Evolutionary conservation across 768 basidiomycete species (phyloP), one percentile per base, ranked within the genome.

Genomic region (Amyloporia xantha): DNA sequence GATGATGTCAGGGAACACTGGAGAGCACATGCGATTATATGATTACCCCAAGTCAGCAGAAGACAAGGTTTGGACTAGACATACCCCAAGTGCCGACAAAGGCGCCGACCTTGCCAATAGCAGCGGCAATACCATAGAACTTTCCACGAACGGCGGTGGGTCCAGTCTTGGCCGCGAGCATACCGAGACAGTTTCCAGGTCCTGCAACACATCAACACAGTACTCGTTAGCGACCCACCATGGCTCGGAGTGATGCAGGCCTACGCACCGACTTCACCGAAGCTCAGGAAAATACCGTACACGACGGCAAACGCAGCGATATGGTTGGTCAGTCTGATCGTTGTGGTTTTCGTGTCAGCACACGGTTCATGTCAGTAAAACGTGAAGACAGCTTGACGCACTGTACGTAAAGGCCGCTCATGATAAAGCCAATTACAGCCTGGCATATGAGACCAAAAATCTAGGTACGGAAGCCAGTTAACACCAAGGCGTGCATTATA

Each of bases 221-320:
- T 10, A 19, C 23, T 27, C 30, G 20, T 12, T 24, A 33, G 30
- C 30, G 30, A 33, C 9, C 30, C 30, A n/a, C n/a, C n/a, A n/a
- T n/a, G n/a, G n/a, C n/a, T n/a, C n/a, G n/a, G n/a, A n/a, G n/a
- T n/a, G n/a, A n/a, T n/a, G n/a, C n/a, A n/a, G n/a, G n/a, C n/a
- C n/a, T 1, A 58, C 71, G 26, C 48, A 74, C 88, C 90, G 23
- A 91, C 69, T 68, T 95, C 93, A 41, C 93, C 94, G 48, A 92
- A 84, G 59, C 79, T 82, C 58, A 94, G 62, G 77, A 96, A 96
- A 42, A 96, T 79, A 12, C 93, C 94, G 58, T 96, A 95, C 6
- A 96, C 70, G 27, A 94, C 84, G 25, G 87, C 84, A 53, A 90
- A 92, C 5, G 73, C 88, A n/a, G 67, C 87, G 44, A 91, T 74